Evolutionary conservation across 2,329 filamentous ascomycete species (phyloP).

Genomic region (Samsoniella hepiali): DNA sequence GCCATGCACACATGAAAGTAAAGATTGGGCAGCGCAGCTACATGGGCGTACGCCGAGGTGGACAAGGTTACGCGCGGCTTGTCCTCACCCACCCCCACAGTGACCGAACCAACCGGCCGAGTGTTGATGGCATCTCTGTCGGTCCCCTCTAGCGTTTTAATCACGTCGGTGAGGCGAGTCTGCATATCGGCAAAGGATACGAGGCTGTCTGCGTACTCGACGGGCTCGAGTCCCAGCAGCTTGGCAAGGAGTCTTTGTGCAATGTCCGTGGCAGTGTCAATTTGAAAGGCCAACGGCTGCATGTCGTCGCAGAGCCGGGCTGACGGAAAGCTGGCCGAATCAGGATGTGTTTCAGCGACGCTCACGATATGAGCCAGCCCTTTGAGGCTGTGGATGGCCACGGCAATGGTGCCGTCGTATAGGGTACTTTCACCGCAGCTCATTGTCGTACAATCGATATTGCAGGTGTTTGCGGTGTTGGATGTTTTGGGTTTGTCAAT

Average conservation of each 20-base stretch:
- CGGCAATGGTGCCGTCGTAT: not conserved
- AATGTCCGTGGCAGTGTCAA: not conserved
- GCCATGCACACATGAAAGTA: slow-evolving; percentile 55
- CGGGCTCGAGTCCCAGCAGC: not conserved
- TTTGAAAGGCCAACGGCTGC: slow-evolving; percentile 29
- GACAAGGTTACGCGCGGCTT: not conserved
- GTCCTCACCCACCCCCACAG: not conserved
- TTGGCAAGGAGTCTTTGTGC: not conserved
- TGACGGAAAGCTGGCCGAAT: not conserved
- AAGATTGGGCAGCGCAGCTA: slow-evolving; percentile 41
- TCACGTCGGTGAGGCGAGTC: not conserved
- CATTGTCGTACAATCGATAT: no score
- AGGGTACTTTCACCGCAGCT: not conserved
- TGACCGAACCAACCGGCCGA: no score
- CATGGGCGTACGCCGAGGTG: not conserved
- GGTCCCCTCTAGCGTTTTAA: not conserved
- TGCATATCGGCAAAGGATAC: not conserved
- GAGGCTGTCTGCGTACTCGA: not conserved
- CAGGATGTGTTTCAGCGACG: not conserved
- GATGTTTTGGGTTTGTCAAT: no score
- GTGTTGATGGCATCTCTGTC: not conserved
- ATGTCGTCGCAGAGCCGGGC: slow-evolving; percentile 27
- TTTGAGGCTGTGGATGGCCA: not conserved
- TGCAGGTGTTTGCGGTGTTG: no score
- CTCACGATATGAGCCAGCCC: not conserved